These are phyloP conservation scores for Umbelopsis ramanniana DNA, from an alignment of 192 early-diverging fungal genomes.

Conservation along the genomic window DNA sequence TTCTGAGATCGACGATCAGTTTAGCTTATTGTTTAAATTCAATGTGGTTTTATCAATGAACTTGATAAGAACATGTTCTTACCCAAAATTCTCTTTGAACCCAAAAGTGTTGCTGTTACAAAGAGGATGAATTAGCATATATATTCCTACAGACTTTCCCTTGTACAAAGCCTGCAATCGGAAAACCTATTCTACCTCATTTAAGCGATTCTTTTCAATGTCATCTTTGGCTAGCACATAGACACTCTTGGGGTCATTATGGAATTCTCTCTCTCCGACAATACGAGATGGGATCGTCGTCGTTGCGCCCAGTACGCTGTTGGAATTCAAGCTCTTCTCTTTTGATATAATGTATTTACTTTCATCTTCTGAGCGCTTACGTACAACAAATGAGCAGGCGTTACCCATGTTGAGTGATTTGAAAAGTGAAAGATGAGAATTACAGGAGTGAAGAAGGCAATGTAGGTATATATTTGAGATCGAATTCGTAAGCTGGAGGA, in stretches of 20 bases:
- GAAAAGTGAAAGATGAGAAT: too few species aligned
- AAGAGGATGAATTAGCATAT: background rate
- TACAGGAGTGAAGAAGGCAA: too few species aligned
- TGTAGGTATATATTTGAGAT: too few species aligned
- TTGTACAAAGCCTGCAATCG: background rate
- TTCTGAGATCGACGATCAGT: background rate
- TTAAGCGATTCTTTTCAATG: slow-evolving; percentile 31
- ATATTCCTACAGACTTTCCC: background rate
- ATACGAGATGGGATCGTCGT: background rate
- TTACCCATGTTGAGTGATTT: too few species aligned
- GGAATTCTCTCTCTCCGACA: slow-evolving; percentile 30
- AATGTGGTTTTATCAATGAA: background rate
- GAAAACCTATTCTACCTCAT: slow-evolving; percentile 14
- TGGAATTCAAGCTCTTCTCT: too few species aligned
- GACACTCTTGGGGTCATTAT: slow-evolving; percentile 24
- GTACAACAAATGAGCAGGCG: too few species aligned
- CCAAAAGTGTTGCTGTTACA: background rate
- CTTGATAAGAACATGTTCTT: background rate
- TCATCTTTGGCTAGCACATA: slow-evolving; percentile 42
- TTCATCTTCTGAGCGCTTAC: too few species aligned
- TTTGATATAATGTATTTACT: too few species aligned
- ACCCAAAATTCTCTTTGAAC: slow-evolving; percentile 27
- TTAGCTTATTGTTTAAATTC: background rate
- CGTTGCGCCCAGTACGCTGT: background rate
- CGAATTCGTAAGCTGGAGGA: too few species aligned